phyloP scores from a whole-genome alignment of 1,284 basidiomycete species.

The Earliella scabrosa region DNA sequence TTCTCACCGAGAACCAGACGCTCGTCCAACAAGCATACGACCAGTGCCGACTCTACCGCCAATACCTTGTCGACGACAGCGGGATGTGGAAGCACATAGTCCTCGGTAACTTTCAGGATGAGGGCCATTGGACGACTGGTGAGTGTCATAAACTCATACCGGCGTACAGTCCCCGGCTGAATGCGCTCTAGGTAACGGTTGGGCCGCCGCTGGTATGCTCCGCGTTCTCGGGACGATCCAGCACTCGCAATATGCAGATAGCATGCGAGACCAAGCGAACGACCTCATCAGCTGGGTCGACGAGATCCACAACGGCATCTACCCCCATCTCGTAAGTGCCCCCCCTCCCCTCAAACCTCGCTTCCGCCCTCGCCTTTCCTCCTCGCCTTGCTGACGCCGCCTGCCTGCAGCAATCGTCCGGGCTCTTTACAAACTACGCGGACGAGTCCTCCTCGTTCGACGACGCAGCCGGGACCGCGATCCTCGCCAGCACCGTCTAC shows the following conservation, averaged over 20 bases:
- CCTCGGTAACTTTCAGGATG: conserved; percentile 53
- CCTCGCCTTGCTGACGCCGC: neutral
- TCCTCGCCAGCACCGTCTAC: conserved; percentile 81
- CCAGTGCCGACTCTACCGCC: conserved; percentile 81
- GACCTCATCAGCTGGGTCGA: conserved; percentile 71
- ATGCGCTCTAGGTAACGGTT: conserved; percentile 68
- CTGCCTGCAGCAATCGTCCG: conserved; percentile 48
- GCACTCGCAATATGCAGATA: conserved; percentile 57
- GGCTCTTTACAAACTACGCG: conserved; percentile 80
- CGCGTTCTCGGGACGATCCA: conserved; percentile 80
- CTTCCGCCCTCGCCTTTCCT: neutral
- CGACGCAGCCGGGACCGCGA: conserved; percentile 76
- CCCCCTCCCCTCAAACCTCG: neutral
- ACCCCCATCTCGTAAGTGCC: conserved; percentile 49
- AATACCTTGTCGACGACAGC: conserved; percentile 55
- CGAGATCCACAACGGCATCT: conserved; percentile 80
- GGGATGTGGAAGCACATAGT: conserved; percentile 76
- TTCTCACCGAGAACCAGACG: conserved; percentile 66
- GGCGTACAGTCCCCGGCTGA: too few species aligned
- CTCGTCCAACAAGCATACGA: conserved; percentile 74
- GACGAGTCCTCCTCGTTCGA: conserved; percentile 65
- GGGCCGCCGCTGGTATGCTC: conserved; percentile 86
- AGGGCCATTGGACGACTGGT: conserved; percentile 80
- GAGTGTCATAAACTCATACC: too few species aligned
- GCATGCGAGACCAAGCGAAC: conserved; percentile 55